Conservation (phyloP, 495 filamentous ascomycete genomes). For the Hypoxylon fuscum region DNA sequence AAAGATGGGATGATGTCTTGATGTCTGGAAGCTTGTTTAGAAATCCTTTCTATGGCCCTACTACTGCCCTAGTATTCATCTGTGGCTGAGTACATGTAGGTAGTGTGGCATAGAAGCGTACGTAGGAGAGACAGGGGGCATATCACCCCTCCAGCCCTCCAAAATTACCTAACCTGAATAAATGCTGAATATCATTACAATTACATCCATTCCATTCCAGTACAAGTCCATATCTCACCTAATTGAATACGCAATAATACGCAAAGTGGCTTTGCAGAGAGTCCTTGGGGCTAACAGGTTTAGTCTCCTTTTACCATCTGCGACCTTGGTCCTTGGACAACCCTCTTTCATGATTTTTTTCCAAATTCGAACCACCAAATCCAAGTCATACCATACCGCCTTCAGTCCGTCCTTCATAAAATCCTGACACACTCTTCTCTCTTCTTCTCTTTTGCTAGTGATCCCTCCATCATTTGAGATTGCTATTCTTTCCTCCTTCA, state of each 20-base stretch:
- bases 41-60: too few relatives aligned
- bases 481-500: background rate
- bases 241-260: background rate
- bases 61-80: too few relatives aligned
- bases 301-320: conserved; percentile 28
- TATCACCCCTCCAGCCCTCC: too few relatives aligned
- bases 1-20: too few relatives aligned
- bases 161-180: background rate
- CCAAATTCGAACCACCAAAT: conserved; percentile 17
- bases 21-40: too few relatives aligned
- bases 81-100: too few relatives aligned
- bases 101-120: too few relatives aligned
- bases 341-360: conserved; percentile 35
- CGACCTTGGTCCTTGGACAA: conserved; percentile 21
- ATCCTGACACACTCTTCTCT: conserved; percentile 18
- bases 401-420: conserved; percentile 10
- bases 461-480: conserved; percentile 5
- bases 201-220: background rate
- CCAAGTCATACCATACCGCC: conserved; percentile 34
- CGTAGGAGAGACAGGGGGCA: too few relatives aligned
- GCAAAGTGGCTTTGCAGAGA: conserved; percentile 31
- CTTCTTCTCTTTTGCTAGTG: too few relatives aligned
- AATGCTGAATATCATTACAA: background rate
- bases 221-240: background rate
- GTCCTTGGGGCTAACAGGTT: conserved; percentile 23